These are phyloP conservation scores for Eucalyptus viminalis DNA, from an alignment of 345 rosid species.

Conservation along the genomic window DNA sequence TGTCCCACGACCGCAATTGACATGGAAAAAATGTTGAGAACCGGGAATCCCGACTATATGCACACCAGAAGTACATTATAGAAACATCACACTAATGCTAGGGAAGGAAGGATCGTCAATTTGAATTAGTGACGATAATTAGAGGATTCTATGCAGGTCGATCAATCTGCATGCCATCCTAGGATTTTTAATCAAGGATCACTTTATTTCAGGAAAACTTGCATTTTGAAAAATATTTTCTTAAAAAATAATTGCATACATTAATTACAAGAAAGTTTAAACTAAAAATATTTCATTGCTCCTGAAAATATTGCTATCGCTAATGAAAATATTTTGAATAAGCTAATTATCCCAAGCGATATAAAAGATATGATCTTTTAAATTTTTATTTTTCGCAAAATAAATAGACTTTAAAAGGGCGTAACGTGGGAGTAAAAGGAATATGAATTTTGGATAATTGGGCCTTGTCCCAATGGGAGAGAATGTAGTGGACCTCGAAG, in stretches of 20 bases:
- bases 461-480: background rate
- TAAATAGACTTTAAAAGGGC: background rate
- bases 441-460: background rate
- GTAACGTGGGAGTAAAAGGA: background rate
- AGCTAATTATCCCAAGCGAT: no score
- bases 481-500: background rate
- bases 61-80: background rate
- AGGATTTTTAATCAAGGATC: background rate
- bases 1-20: background rate
- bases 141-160: background rate
- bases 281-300: background rate
- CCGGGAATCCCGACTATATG: background rate
- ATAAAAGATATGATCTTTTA: no score
- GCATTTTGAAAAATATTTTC: background rate
- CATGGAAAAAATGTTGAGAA: background rate
- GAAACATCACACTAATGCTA: background rate
- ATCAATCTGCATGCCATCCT: background rate
- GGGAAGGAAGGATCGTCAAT: background rate
- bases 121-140: background rate
- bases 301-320: background rate
- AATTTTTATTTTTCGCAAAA: background rate
- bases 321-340: background rate
- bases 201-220: background rate
- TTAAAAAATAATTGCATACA: background rate
- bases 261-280: background rate